phyloP scores from a whole-genome alignment of 352 stramenopile species.

The Phytophthora uliginosa region DNA sequence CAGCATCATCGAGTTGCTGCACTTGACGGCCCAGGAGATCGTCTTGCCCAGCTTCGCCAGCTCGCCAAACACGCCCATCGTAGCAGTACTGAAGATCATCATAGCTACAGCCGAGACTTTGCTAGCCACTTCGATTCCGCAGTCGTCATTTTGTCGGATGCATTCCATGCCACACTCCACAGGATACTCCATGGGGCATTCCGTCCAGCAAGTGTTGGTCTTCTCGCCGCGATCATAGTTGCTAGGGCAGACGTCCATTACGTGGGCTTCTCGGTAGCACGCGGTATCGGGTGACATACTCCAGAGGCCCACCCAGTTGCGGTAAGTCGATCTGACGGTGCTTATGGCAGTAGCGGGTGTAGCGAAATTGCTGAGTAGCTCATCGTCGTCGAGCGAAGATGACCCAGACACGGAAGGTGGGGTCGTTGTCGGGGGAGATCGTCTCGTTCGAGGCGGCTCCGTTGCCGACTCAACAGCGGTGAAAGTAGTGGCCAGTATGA shows the following conservation, averaged over 20 bases:
- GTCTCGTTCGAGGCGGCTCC: not conserved
- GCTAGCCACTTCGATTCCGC: conserved; percentile 51
- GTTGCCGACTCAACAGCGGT: conserved; percentile 1
- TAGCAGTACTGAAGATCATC: conserved; percentile 47
- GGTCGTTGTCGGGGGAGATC: not conserved
- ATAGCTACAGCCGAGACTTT: conserved; percentile 55
- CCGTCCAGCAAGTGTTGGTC: conserved; percentile 62
- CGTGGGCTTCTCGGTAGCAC: conserved; percentile 44
- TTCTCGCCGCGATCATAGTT: conserved; percentile 62
- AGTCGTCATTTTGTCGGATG: conserved; percentile 51
- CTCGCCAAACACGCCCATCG: conserved; percentile 49
- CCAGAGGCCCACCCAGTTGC: conserved; percentile 56
- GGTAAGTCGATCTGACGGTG: conserved; percentile 31
- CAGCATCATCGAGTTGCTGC: conserved; percentile 35
- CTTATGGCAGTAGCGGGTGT: conserved; percentile 30
- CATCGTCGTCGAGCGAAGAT: conserved; percentile 4
- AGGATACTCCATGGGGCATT: conserved; percentile 67
- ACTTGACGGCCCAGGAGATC: conserved; percentile 32
- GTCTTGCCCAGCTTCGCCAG: conserved; percentile 37
- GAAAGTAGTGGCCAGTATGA: conserved; percentile 8
- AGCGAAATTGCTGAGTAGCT: not conserved
- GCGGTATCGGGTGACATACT: conserved; percentile 29
- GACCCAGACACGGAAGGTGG: not conserved
- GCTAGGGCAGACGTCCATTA: conserved; percentile 43
- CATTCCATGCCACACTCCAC: conserved; percentile 69